Evolutionary conservation across 306 rosid species (phyloP), one percentile per base, ranked within the genome.

Genomic region (Citrullus amarus): DNA sequence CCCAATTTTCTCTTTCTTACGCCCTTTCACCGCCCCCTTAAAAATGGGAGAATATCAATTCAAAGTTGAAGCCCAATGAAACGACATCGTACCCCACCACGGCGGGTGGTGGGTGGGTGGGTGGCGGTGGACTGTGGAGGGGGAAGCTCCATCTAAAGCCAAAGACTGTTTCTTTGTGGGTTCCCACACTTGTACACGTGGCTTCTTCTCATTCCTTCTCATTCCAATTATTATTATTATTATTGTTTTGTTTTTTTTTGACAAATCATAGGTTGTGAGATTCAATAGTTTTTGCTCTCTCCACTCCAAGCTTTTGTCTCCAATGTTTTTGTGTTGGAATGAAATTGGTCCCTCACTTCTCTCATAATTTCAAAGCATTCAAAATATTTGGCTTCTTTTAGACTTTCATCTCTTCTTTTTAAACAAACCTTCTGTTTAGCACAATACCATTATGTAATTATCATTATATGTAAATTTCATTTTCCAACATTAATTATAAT

Each of bases 21-120:
- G 75, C 34, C 75, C 34, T 67, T 68, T 55, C 75, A 68, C 75
- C 75, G 75, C 36, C 75, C 74, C 30, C 10, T 63, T 34, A 3
- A 62, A 44, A 62, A 3, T 66, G 18, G 10, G 28, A 43, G 75
- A 68, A 20, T n/a, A 13, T 20, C 18, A 2, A 68, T 68, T 68
- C 54, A 68, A 68, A 68, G 51, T 66, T 66, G 7, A 66, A 66
- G 36, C 8, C 50, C 75, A 41, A 43, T 11, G 36, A 68, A 66
- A 66, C 51, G 51, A 66, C 73, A 66, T n/a, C 73, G 73, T 38
- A 18, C 73, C 73, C 73, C 75, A 68, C 54, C 55, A 68, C 75
- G 18, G 16, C 55, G 54, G 54, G 16, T 36, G 55, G 43, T 68
- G 11, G 55, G 54, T 68, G 75, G 75, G 75, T 68, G 75, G 75